phyloP scores from a whole-genome alignment of 257 asterid genomes.

The Gentiana dahurica region DNA sequence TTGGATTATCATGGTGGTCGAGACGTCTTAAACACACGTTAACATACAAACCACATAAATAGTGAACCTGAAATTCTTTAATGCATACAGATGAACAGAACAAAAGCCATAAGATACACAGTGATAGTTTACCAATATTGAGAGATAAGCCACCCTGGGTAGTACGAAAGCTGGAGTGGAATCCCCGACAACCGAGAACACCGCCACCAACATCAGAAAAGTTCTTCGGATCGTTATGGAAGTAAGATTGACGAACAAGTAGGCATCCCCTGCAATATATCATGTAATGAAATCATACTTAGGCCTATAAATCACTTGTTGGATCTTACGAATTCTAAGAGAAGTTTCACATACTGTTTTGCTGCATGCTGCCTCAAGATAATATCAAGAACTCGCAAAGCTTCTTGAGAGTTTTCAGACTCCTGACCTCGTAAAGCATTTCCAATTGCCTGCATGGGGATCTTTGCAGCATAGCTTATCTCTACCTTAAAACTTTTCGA shows the following conservation, averaged over 20 bases:
- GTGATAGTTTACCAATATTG: conserved; percentile 14
- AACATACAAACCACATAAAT: neutral
- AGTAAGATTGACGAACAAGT: too few relatives aligned
- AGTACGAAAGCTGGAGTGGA: conserved; percentile 50
- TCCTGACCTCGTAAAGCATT: conserved; percentile 84
- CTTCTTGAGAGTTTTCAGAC: conserved; percentile 29
- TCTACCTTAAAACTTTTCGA: conserved; percentile 80
- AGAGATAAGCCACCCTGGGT: conserved; percentile 80
- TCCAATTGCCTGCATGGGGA: conserved; percentile 18
- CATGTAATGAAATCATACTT: too few relatives aligned
- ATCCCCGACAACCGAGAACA: conserved; percentile 44
- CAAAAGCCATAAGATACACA: conserved; percentile 19
- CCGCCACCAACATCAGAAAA: conserved; percentile 93
- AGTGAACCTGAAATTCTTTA: too few relatives aligned
- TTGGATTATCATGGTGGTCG: too few relatives aligned
- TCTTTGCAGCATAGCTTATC: conserved; percentile 73
- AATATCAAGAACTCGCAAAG: conserved; percentile 65
- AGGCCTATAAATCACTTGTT: too few relatives aligned
- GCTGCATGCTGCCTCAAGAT: conserved; percentile 94
- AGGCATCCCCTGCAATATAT: too few relatives aligned
- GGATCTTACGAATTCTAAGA: too few relatives aligned
- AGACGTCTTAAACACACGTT: neutral
- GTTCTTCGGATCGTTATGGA: too few relatives aligned
- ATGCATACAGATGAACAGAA: neutral
- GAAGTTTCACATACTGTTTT: conserved; percentile 58